Base-by-base conservation (phyloP, 116 monocot species). In the Posidonia oceanica region DNA sequence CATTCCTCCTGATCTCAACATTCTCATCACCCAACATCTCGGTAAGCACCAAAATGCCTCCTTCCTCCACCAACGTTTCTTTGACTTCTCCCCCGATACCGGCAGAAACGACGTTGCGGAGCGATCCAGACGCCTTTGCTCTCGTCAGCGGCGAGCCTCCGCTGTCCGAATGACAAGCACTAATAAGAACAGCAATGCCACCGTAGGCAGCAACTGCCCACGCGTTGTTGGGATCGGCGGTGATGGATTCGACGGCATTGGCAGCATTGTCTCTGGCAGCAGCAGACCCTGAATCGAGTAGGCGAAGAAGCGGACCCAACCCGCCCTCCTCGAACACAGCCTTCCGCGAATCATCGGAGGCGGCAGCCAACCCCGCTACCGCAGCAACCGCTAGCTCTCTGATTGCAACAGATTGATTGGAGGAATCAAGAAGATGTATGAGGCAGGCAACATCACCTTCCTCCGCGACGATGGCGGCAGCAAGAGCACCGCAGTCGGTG, bases 141-240 rank as follows among this genome's bases (percentile, higher is more conserved):
- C 72, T 80, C 7, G 79, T 69, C 3, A 59, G 22, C 6, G 81
- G 68, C 18, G 80, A 72, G 3, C 77, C 36, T 7, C 73, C 75
- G 69, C 59, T 71, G 54, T 81, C 83, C 11, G 81, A 39, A 0
- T 81, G 72, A 75, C 94, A 94, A 0, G 87, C 90, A 21, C 70
- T 67, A 52, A 90, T 72, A 14, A 94, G 70, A n/a, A 87, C 66
- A 4, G 79, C 17, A 52, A 94, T 70, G 5, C 94, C 94, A 18
- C 87, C 85, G 70, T 94, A 90, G 15, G 94, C 94, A 2, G 85
- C 69, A 3, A 89, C 68, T 1, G 90, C 94, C 94, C 94, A 94
- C 3, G 83, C 87, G 68, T 81, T 83, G 51, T 74, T 20, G 14
- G 76, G 69, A 44, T 94, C 94, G 8, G 85, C 65, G 0, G 90